Base-by-base conservation (phyloP, 2,329 filamentous ascomycete species). In the Pestalotiopsis sp. region DNA sequence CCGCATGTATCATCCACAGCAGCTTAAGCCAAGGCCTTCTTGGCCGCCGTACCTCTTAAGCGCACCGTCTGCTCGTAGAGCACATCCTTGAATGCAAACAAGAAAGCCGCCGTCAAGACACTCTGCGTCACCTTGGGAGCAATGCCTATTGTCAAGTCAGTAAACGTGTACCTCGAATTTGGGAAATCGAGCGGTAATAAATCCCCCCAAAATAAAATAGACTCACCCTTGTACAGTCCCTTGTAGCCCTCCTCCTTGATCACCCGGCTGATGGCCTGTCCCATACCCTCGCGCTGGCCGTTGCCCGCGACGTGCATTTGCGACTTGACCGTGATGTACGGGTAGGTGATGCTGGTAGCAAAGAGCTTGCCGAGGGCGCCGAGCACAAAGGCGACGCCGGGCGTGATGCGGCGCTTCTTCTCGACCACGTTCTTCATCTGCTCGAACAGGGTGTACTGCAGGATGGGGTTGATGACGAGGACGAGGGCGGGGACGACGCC, bases 361-460 rank as follows among this genome's bases (percentile, higher is more conserved):
- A 98, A 90, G 71, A 99, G 86, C 87, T 99, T 99, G 80, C 96
- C 94, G 39, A 98, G 78, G 1, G 96, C 96, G 70, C 96, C 96
- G 2, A 99, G 86, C 77, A 96, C 88, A 80, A 99, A 99, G 63
- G 94, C 94, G 73, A 97, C 89, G 66, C 89, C 91, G 1, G 95
- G 94, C 0, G 93, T 97, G 67, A 98, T 88, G 73, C 91, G 89
- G 68, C 82, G 78, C 85, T 84, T 78, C 75, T 82, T 92, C 87
- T 98, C 95, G 67, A 98, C 82, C 30, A 86, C 76, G 79, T 98
- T 97, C 88, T 98, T 98, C 83, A 98, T 85, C 85, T 99, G 95
- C 86, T 99, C 96, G 75, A 98, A 99, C 67, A 99, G 92, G 17
- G 96, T 99, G 82, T 99, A 99, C 83, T 99, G 96, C 71, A 99